phyloP scores from a whole-genome alignment of 768 basidiomycete genomes.

The Tylopilus subfusipes region DNA sequence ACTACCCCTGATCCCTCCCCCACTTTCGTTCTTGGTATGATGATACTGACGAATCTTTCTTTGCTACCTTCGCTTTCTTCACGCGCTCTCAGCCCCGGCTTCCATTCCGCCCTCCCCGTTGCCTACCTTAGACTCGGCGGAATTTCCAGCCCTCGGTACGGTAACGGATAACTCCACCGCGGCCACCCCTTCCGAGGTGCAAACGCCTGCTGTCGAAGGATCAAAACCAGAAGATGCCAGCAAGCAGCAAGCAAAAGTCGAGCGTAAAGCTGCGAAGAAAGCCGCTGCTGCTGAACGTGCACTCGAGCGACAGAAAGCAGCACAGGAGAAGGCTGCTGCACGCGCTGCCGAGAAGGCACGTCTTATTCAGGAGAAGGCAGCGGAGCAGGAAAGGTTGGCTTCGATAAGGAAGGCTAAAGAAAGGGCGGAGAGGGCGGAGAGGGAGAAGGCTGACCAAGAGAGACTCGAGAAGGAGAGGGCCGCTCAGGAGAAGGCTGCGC shows the following conservation, averaged over 20 bases:
- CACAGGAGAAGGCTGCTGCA: conserved; percentile 55
- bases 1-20: conserved; percentile 32
- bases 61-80: conserved; percentile 20
- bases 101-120: conserved; percentile 39
- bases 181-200: conserved; percentile 23
- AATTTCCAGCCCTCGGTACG: conserved; percentile 66
- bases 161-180: conserved; percentile 11
- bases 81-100: conserved; percentile 33
- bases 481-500: conserved; percentile 31
- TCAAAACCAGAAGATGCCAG: conserved; percentile 33
- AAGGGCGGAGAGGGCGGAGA: conserved; percentile 32
- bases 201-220: conserved; percentile 8
- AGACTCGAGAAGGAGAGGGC: conserved; percentile 37
- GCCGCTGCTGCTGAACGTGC: conserved; percentile 60
- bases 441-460: conserved; percentile 38
- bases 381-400: conserved; percentile 48
- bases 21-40: conserved; percentile 41
- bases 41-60: conserved; percentile 41
- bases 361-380: conserved; percentile 50
- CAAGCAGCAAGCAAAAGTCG: conserved; percentile 53
- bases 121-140: conserved; percentile 57
- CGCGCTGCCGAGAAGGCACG: conserved; percentile 52
- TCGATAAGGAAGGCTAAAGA: conserved; percentile 39
- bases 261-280: conserved; percentile 64
- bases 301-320: conserved; percentile 53